These are phyloP conservation scores for Volutella citrinella DNA, from an alignment of 2,329 filamentous ascomycete species.

Conservation along the genomic window DNA sequence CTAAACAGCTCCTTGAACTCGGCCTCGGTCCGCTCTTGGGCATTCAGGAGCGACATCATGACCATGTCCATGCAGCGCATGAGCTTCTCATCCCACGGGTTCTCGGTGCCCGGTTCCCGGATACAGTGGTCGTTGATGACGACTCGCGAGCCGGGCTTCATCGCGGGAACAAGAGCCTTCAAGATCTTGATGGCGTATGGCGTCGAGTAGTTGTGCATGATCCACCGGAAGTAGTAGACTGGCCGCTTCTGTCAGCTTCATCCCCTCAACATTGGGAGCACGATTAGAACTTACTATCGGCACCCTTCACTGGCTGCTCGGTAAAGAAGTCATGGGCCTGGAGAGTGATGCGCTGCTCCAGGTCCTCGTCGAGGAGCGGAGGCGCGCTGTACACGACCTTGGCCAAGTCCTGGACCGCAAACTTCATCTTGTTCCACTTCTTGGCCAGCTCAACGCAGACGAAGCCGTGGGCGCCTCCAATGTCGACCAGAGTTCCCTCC, in stretches of 20 bases:
- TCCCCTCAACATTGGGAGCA: neutral
- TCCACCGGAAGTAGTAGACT: slow-evolving; percentile 59
- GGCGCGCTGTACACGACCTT: slow-evolving; percentile 47
- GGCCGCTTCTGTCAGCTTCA: slow-evolving; percentile 9
- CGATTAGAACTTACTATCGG: slow-evolving; percentile 40
- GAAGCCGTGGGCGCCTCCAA: slow-evolving; percentile 58
- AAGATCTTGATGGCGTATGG: slow-evolving; percentile 48
- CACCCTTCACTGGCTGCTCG: slow-evolving; percentile 50
- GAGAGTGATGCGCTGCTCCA: slow-evolving; percentile 39
- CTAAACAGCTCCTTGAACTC: slow-evolving; percentile 46
- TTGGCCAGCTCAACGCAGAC: slow-evolving; percentile 53
- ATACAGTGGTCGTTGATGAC: slow-evolving; percentile 46
- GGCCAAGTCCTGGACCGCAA: slow-evolving; percentile 55
- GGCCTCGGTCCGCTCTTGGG: slow-evolving; percentile 45
- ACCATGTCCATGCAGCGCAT: slow-evolving; percentile 50
- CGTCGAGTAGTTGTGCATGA: slow-evolving; percentile 61
- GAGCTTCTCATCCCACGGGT: slow-evolving; percentile 44
- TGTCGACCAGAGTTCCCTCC: slow-evolving; percentile 52
- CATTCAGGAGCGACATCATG: slow-evolving; percentile 51
- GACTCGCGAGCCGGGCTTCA: slow-evolving; percentile 53
- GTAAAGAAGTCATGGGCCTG: slow-evolving; percentile 57
- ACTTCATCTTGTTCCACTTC: slow-evolving; percentile 47
- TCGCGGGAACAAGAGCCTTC: slow-evolving; percentile 48
- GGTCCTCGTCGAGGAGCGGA: slow-evolving; percentile 34
- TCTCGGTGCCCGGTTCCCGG: slow-evolving; percentile 35